These are phyloP conservation scores for Aspergillus sp. DNA, from an alignment of 2,329 filamentous ascomycete genomes.

Conservation along the genomic window DNA sequence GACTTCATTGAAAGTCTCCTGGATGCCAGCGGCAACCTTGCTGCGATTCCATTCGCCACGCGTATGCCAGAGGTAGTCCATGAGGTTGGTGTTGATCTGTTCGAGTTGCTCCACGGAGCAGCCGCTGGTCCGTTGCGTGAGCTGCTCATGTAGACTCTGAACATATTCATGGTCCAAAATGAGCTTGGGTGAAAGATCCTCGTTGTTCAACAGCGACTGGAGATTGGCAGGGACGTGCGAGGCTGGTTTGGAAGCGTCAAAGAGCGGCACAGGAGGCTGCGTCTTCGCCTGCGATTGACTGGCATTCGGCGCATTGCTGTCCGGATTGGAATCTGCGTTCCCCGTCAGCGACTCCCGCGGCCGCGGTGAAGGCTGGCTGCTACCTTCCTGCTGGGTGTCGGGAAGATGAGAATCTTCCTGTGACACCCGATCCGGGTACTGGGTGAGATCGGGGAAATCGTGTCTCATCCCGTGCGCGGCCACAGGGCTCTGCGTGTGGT, in stretches of 20 bases:
- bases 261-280: slow-evolving; percentile 40
- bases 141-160: slow-evolving; percentile 57
- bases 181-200: slow-evolving; percentile 29
- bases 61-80: slow-evolving; percentile 83
- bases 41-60: slow-evolving; percentile 81
- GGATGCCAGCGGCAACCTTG: slow-evolving; percentile 64
- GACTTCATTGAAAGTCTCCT: slow-evolving; percentile 69
- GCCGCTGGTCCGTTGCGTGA: slow-evolving; percentile 69
- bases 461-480: slow-evolving; percentile 42
- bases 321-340: slow-evolving; percentile 29
- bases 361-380: slow-evolving; percentile 33
- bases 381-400: slow-evolving; percentile 59
- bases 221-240: slow-evolving; percentile 26
- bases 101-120: slow-evolving; percentile 92
- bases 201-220: slow-evolving; percentile 34
- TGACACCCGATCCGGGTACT: slow-evolving; percentile 49
- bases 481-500: slow-evolving; percentile 63
- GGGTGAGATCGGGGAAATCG: slow-evolving; percentile 55
- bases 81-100: slow-evolving; percentile 85
- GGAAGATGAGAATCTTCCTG: slow-evolving; percentile 59
- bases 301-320: slow-evolving; percentile 28
- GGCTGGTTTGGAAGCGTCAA: slow-evolving; percentile 32
- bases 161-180: slow-evolving; percentile 53
- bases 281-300: slow-evolving; percentile 40
- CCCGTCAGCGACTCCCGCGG: slow-evolving; percentile 23